Evolutionary conservation across 1,139 yeast genomes (phyloP).

Genomic region (Meyerozyma smithsonii): DNA sequence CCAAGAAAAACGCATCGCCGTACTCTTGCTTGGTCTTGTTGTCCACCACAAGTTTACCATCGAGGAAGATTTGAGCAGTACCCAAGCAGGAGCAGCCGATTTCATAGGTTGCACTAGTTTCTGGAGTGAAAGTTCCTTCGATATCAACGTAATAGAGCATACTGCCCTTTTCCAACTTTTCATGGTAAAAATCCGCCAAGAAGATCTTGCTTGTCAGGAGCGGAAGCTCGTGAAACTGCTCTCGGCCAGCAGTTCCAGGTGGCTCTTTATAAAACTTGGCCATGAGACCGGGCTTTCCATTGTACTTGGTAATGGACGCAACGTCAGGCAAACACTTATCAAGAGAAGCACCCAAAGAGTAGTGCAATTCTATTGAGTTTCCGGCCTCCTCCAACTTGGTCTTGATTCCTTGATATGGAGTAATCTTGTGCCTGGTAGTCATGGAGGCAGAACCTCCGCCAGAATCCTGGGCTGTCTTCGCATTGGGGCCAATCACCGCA

Average conservation of each 20-base stretch:
- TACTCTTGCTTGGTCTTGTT: slow-evolving; percentile 48
- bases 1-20: slow-evolving; percentile 42
- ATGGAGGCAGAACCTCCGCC: slow-evolving; percentile 56
- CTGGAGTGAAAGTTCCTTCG: slow-evolving; percentile 40
- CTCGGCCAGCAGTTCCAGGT: slow-evolving; percentile 28
- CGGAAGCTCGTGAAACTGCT: slow-evolving; percentile 32
- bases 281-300: slow-evolving; percentile 39
- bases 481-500: slow-evolving; percentile 52
- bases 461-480: slow-evolving; percentile 34
- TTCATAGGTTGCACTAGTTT: slow-evolving; percentile 43
- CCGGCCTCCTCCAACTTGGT: slow-evolving; percentile 13
- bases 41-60: slow-evolving; percentile 51
- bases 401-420: slow-evolving; percentile 41
- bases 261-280: slow-evolving; percentile 34
- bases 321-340: slow-evolving; percentile 29
- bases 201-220: slow-evolving; percentile 33
- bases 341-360: slow-evolving; percentile 29
- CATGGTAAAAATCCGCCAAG: slow-evolving; percentile 44
- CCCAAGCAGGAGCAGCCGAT: slow-evolving; percentile 51
- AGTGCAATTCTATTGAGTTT: slow-evolving; percentile 14
- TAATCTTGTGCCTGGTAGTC: slow-evolving; percentile 39
- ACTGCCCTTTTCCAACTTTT: slow-evolving; percentile 18
- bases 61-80: slow-evolving; percentile 48
- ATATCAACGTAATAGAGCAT: slow-evolving; percentile 38
- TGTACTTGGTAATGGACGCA: slow-evolving; percentile 12